These are phyloP conservation scores for Kitagawia praeruptora DNA, from an alignment of 129 eudicot species.

Conservation along the genomic window DNA sequence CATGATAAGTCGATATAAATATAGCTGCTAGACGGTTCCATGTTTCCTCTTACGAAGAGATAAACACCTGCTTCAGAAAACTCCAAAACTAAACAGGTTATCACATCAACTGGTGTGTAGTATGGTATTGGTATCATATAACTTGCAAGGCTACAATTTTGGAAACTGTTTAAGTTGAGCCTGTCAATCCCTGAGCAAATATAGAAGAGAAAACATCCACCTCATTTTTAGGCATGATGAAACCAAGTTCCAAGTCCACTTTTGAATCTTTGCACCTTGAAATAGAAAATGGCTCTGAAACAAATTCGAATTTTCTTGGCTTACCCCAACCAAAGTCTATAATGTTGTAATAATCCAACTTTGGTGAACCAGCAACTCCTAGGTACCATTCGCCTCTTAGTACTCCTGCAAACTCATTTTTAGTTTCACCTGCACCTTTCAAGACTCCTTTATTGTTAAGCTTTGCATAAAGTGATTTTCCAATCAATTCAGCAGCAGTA, in stretches of 20 bases:
- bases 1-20: no score
- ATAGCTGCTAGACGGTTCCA: background rate
- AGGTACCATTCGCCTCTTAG: background rate
- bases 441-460: constrained; percentile 5
- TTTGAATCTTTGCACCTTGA: background rate
- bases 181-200: background rate
- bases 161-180: background rate
- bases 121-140: background rate
- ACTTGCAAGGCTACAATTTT: background rate
- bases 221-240: background rate
- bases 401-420: background rate
- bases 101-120: no score
- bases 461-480: constrained; percentile 4
- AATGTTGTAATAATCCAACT: constrained; percentile 8
- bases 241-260: background rate
- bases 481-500: constrained; percentile 8
- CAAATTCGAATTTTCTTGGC: background rate
- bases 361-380: constrained; percentile 29
- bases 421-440: background rate
- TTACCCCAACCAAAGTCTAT: constrained; percentile 25
- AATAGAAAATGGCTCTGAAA: background rate
- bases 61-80: no score
- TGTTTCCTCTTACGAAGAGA: no score
- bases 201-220: background rate
- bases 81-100: background rate